Evolutionary conservation across 495 filamentous ascomycete species (phyloP), one percentile per base, ranked within the genome.

Genomic region (Extremus antarcticus): DNA sequence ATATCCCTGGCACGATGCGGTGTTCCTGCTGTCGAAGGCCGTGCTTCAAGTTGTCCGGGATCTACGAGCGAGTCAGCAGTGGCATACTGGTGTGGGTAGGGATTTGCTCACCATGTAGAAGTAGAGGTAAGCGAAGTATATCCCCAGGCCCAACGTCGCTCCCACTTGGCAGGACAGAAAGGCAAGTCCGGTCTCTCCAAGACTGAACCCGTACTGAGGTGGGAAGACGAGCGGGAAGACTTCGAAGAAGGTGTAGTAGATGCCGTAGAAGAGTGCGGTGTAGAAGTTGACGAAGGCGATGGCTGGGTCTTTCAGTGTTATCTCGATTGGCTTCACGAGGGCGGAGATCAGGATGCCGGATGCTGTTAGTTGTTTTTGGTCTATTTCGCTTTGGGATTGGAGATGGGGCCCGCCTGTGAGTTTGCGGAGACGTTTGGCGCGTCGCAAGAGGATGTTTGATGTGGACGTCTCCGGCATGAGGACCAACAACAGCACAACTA

Each of bases 231-330:
- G 68, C 0, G 82, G 81, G 71, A 87, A 85, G 56, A 77, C 79
- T 64, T 85, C 82, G 71, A 84, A 84, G 73, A 81, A 83, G 57
- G 72, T 76, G 67, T 84, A 84, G 67, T 78, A 82, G 64, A 83
- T 83, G 23, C 74, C 77, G 67, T 84, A 82, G 50, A 76, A 76
- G 53, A 84, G 71, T 16, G 76, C 73, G 3, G 76, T 82, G 68
- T 84, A 85, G 50, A 78, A 43, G 57, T 78, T 75, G 0, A 76
- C 70, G 71, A 82, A 83, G 3, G 77, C 63, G 13, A 85, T 72
- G 40, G 78, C 76, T 0, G 80, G 78, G 51, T 85, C 79, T 55
- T 78, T 78, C 65, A 83, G 64, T 15, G 71, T 75, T 62, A 85
- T 83, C 67, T 82, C 72, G 39, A 79, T 57, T 1, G 79, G 82